A percentile compares a stretch with the other conserved stretches of the same genome.
Evolutionary conservation across 108 stramenopile genomes (phyloP).

Genomic region (Parietichytrium sp.): DNA sequence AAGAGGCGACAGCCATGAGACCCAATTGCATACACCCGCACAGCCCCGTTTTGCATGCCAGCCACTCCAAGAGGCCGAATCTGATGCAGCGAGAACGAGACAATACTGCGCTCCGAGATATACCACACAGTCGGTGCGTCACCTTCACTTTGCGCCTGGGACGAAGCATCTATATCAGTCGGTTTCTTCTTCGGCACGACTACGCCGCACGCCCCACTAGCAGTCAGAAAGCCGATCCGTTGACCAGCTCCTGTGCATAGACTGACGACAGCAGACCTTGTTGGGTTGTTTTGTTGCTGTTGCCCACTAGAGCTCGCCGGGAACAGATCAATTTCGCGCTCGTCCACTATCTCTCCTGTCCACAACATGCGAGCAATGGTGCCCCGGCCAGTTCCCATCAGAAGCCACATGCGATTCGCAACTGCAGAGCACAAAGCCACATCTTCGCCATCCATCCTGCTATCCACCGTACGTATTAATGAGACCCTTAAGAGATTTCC

Average conservation of each 20-base stretch:
- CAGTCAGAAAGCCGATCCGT: constrained; percentile 16
- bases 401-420: constrained; percentile 20
- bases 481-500: neutral
- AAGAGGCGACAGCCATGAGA: neutral
- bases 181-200: neutral
- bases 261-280: neutral
- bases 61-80: constrained; percentile 14
- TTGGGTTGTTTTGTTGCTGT: too few species aligned
- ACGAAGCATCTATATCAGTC: too few species aligned
- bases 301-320: neutral
- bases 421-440: neutral
- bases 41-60: neutral
- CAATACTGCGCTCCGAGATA: neutral
- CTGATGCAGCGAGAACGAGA: neutral
- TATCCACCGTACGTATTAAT: constrained; percentile 2
- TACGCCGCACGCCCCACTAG: neutral
- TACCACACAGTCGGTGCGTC: neutral
- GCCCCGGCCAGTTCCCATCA: constrained; percentile 2
- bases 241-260: neutral
- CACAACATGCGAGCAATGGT: neutral
- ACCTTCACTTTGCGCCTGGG: too few species aligned
- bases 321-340: neutral
- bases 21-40: neutral
- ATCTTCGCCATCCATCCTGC: neutral
- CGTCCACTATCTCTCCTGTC: constrained; percentile 13